Percentiles rank a stretch among this genome's conserved stretches.
Conservation (phyloP, 306 rosid genomes). For the Inga leiocalycina region DNA sequence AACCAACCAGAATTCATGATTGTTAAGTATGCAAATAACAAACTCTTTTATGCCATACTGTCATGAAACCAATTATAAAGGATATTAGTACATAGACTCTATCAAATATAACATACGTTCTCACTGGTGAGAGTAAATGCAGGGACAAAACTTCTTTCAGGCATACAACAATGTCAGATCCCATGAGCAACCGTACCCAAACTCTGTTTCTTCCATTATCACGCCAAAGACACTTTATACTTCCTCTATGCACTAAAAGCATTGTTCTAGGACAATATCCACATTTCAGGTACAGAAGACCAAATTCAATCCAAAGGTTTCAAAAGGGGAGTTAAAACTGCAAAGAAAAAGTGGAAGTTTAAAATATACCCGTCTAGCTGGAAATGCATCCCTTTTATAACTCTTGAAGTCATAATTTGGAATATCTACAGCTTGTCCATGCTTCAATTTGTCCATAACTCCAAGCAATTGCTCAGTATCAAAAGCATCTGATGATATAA, state of each 20-base stretch:
- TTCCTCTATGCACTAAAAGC: constrained; percentile 27
- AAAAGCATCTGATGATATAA: constrained; percentile 81
- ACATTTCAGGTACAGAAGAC: constrained; percentile 18
- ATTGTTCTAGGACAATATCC: constrained; percentile 1
- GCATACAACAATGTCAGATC: constrained; percentile 1
- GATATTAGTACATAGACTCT: background rate
- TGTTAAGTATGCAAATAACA: background rate
- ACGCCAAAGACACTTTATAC: constrained; percentile 22
- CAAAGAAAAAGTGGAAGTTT: constrained; percentile 2
- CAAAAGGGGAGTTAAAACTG: background rate
- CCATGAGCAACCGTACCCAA: background rate
- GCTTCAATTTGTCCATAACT: constrained; percentile 85
- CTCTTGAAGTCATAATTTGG: constrained; percentile 95
- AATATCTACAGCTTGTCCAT: constrained; percentile 90
- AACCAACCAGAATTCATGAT: background rate
- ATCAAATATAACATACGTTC: constrained; percentile 3
- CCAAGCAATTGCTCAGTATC: constrained; percentile 73
- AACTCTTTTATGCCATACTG: background rate
- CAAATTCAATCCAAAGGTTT: constrained; percentile 19
- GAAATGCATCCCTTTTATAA: constrained; percentile 75
- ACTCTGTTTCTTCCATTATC: constrained; percentile 6
- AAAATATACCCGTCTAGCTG: constrained; percentile 84
- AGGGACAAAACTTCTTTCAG: constrained; percentile 3
- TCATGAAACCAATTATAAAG: background rate
- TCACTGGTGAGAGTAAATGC: constrained; percentile 1